These are phyloP conservation scores for Alternaria metachromatica DNA, from an alignment of 2,329 filamentous ascomycete genomes.

Conservation along the genomic window DNA sequence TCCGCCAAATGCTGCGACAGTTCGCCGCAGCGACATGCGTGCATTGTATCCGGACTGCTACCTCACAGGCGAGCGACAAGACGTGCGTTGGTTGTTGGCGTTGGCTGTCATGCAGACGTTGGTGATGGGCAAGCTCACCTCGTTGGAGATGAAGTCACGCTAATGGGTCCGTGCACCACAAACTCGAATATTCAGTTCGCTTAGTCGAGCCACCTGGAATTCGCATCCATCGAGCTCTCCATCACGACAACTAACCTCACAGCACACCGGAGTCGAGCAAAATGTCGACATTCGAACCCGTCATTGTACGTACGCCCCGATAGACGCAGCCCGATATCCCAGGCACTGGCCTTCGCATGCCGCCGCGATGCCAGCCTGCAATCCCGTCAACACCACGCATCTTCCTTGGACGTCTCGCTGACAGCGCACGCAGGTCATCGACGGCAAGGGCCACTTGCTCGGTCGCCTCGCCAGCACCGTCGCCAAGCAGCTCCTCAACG, in stretches of 20 bases:
- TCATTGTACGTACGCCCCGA: conserved; percentile 62
- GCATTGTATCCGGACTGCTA: not conserved
- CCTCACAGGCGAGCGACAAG: not conserved
- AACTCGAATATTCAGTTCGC: conserved; percentile 11
- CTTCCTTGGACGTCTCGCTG: conserved; percentile 30
- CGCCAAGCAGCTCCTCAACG: conserved; percentile 98
- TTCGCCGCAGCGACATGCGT: not conserved
- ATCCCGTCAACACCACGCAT: conserved; percentile 9
- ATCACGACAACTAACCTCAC: conserved; percentile 39
- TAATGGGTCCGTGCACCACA: conserved; percentile 12
- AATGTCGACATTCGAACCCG: conserved; percentile 72
- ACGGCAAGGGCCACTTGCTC: conserved; percentile 99
- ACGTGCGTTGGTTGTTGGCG: not conserved
- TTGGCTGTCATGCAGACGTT: not conserved
- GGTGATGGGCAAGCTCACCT: not conserved
- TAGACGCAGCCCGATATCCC: conserved; percentile 12
- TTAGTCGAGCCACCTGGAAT: conserved; percentile 14
- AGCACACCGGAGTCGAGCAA: conserved; percentile 50
- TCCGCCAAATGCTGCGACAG: not conserved
- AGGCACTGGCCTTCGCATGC: conserved; percentile 15
- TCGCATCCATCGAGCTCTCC: conserved; percentile 19
- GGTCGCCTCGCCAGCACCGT: conserved; percentile 98
- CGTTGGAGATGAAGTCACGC: conserved; percentile 5
- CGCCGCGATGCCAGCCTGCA: conserved; percentile 14
- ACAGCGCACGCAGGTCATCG: conserved; percentile 70